These are phyloP conservation scores for Chaetomium strumarium DNA, from an alignment of 2,329 filamentous ascomycete species.

Conservation along the genomic window DNA sequence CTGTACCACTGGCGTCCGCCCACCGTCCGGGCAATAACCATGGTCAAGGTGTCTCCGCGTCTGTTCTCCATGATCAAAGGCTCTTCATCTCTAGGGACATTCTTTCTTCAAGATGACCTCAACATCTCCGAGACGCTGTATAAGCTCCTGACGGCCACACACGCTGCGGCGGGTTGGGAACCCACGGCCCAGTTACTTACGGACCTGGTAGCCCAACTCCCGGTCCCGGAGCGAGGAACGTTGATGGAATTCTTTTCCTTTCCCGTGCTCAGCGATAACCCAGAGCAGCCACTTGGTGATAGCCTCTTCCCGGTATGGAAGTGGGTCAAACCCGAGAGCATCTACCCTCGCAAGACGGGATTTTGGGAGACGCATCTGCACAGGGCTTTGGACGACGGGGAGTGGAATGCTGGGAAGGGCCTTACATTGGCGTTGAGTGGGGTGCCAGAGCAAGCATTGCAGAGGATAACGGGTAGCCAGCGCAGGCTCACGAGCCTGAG, in stretches of 20 bases:
- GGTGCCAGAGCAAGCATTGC: not conserved
- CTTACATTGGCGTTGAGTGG: not conserved
- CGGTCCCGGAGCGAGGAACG: not conserved
- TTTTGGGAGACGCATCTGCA: not conserved
- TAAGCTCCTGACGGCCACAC: not conserved
- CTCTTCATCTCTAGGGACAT: not conserved
- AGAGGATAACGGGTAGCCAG: not conserved
- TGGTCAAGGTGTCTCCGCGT: not conserved
- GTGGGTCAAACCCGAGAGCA: constrained; percentile 1
- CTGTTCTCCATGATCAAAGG: not conserved
- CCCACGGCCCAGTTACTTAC: not conserved
- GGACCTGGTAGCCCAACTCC: not conserved
- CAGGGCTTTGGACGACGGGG: not conserved
- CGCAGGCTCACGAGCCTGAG: not conserved
- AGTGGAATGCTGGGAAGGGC: not conserved
- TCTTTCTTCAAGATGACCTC: not conserved
- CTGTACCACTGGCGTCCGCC: constrained; percentile 1
- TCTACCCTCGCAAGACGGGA: not conserved
- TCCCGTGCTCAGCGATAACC: not conserved
- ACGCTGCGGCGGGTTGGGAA: not conserved
- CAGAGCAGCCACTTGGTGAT: not conserved
- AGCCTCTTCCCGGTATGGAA: not conserved
- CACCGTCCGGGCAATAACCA: not conserved
- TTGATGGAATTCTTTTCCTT: not conserved
- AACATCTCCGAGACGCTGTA: not conserved